Evolutionary conservation across 345 rosid genomes (phyloP).

Genomic region (Noccaea bulbosa): DNA sequence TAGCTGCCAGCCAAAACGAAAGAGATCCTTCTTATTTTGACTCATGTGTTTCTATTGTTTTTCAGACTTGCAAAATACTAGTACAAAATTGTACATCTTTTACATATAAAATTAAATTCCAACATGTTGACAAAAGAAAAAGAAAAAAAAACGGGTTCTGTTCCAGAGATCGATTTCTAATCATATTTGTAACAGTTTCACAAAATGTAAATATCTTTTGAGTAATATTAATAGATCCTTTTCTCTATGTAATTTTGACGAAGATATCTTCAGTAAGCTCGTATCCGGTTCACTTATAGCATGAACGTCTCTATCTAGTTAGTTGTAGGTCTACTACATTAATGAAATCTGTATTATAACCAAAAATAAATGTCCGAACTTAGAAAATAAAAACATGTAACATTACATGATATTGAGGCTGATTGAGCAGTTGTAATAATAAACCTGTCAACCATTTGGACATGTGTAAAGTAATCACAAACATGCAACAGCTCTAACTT

Average conservation of each 20-base stretch:
- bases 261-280: not conserved
- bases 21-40: slow-evolving; percentile 29
- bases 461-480: slow-evolving; percentile 35
- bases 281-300: not conserved
- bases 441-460: slow-evolving; percentile 23
- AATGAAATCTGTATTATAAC: not conserved
- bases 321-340: not conserved
- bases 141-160: too few relatives aligned
- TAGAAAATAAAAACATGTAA: not conserved
- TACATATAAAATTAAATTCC: too few relatives aligned
- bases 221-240: too few relatives aligned
- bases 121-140: too few relatives aligned
- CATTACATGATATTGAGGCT: not conserved
- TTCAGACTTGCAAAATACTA: not conserved
- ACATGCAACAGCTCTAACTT: slow-evolving; percentile 37
- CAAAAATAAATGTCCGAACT: not conserved
- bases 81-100: not conserved
- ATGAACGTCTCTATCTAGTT: not conserved
- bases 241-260: not conserved
- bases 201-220: too few relatives aligned
- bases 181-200: too few relatives aligned
- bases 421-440: slow-evolving; percentile 18
- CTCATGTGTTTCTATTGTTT: not conserved
- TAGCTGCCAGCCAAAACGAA: slow-evolving; percentile 29
- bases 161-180: too few relatives aligned